Base-by-base conservation (phyloP, 441 rosid genomes). In the Erodium texanum region DNA sequence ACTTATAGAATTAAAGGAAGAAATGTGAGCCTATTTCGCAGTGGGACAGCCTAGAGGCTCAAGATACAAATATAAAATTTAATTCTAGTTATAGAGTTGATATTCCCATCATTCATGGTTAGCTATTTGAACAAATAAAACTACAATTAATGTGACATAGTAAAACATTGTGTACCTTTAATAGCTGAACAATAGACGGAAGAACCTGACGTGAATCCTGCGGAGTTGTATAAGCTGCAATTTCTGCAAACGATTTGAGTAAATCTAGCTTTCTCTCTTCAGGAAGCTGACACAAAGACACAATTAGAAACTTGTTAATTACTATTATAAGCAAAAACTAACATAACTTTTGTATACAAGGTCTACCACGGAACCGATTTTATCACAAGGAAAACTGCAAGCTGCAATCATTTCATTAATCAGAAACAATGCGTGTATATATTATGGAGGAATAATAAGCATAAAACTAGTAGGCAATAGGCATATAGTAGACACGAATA, bases 181-280 rank as follows among this genome's bases (percentile, higher is more conserved):
- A 74, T 70, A 94, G 83, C 74, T 89, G 80, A 78, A 88, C 97
- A 56, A 89, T 75, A 48, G 97, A 85, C 72, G 99, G 92, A 80
- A 94, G 93, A 74, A 85, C 81, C 82, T 94, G 98, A 29, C 97
- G 85, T 69, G 97, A 89, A 78, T 91, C 99, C 70, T 87, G 97
- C 18, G 97, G 90, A 41, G 84, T 81, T 29, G 96, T 85, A 78
- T 83, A 87, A 70, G 98, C 92, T 6, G 98, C 89, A 61, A 84
- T 87, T 78, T 94, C 99, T 68, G 97, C 94, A 65, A 94, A 86
- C 38, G 90, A 91, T 79, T 91, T 94, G 66, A 92, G 97, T 80
- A 92, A 79, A 83, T 94, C 99, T 68, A 94, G 92, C 77, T 88
- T 92, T 74, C 97, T 82, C 71, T 87, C 97, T 82, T 92, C 97